These are phyloP conservation scores for Monilinia aucupariae DNA, from an alignment of 2,329 filamentous ascomycete species.

Conservation along the genomic window DNA sequence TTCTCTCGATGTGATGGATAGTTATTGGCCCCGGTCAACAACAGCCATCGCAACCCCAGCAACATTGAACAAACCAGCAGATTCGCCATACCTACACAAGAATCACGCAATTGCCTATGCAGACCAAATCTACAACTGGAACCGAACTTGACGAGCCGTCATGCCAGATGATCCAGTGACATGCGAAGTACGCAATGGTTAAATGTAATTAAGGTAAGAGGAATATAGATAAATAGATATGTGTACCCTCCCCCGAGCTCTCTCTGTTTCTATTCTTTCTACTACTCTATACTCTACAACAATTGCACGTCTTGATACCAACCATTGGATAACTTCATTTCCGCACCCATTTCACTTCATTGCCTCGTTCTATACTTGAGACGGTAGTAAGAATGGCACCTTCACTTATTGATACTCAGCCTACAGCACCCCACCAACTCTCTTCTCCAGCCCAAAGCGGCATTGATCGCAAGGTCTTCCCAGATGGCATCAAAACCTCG, in stretches of 20 bases:
- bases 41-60: neutral
- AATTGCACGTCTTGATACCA: neutral
- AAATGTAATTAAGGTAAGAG: neutral
- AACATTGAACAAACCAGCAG: neutral
- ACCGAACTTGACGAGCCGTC: neutral
- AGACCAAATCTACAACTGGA: slow-evolving; percentile 11
- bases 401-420: slow-evolving; percentile 24
- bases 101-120: slow-evolving; percentile 15
- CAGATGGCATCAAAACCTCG: slow-evolving; percentile 42
- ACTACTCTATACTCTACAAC: neutral
- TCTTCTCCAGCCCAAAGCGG: slow-evolving; percentile 20
- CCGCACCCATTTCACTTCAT: no score
- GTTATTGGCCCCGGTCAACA: neutral
- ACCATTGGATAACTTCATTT: slow-evolving; percentile 2
- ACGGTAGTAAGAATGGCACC: slow-evolving; percentile 20
- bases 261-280: neutral
- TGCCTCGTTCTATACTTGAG: neutral
- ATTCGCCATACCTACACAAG: slow-evolving; percentile 10
- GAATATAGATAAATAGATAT: neutral
- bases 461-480: slow-evolving; percentile 33
- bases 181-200: neutral
- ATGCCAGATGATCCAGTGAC: neutral
- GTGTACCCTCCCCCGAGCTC: neutral
- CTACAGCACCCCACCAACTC: slow-evolving; percentile 23
- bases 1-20: no score